Evolutionary conservation across 2,329 filamentous ascomycete species (phyloP).

Genomic region (Dactylellina haptotyla): DNA sequence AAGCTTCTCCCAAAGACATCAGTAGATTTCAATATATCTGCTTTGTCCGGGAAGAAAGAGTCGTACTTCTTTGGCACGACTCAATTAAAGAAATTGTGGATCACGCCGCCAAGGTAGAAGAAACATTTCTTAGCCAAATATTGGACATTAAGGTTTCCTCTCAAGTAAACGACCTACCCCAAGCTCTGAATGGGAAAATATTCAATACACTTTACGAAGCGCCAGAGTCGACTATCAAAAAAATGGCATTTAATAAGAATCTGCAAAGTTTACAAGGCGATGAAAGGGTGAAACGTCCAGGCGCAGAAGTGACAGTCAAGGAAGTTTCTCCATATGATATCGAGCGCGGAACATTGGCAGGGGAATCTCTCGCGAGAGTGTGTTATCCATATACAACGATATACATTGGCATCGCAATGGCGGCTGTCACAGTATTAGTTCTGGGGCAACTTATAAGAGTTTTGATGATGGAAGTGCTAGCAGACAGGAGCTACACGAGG

Average conservation of each 20-base stretch:
- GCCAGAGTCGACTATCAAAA: slow-evolving; percentile 34
- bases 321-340: slow-evolving; percentile 34
- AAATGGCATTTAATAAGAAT: slow-evolving; percentile 31
- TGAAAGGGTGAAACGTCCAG: background rate
- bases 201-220: slow-evolving; percentile 38
- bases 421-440: slow-evolving; percentile 27
- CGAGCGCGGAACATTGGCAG: slow-evolving; percentile 22
- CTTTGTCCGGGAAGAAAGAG: slow-evolving; percentile 62
- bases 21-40: slow-evolving; percentile 64
- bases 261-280: slow-evolving; percentile 13
- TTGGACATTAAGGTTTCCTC: slow-evolving; percentile 34
- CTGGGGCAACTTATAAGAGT: slow-evolving; percentile 31
- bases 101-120: slow-evolving; percentile 60
- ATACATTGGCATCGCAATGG: slow-evolving; percentile 40
- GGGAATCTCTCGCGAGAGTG: slow-evolving; percentile 23
- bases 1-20: slow-evolving; percentile 61
- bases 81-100: slow-evolving; percentile 62
- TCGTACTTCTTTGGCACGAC: slow-evolving; percentile 64
- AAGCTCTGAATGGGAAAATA: slow-evolving; percentile 1
- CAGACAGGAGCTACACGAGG: slow-evolving; percentile 24
- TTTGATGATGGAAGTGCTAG: slow-evolving; percentile 18
- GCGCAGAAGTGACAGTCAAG: background rate
- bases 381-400: slow-evolving; percentile 32
- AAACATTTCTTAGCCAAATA: slow-evolving; percentile 50
- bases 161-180: background rate